phyloP scores from a whole-genome alignment of 768 basidiomycete species.

The Suillus subluteus region DNA sequence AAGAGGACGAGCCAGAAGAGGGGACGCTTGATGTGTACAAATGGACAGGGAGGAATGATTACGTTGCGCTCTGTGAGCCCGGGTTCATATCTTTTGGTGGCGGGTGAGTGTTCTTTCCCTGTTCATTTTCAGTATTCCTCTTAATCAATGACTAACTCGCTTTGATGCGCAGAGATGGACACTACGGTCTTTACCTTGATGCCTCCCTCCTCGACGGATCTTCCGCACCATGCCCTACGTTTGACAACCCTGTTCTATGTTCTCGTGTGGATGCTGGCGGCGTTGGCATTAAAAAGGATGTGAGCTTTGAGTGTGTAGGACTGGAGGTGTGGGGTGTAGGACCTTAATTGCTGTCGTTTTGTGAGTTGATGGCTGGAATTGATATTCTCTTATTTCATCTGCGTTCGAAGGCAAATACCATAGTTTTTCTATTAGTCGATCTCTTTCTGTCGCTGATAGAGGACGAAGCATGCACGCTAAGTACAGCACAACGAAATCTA shows the following conservation, averaged over 20 bases:
- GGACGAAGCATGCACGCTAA: not conserved
- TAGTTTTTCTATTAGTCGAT: not conserved
- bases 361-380: not conserved
- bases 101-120: constrained; percentile 59
- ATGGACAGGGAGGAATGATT: constrained; percentile 90
- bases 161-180: constrained; percentile 64
- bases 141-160: not conserved
- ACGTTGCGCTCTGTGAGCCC: constrained; percentile 84
- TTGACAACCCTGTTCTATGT: constrained; percentile 85
- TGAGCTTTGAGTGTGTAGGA: constrained; percentile 88
- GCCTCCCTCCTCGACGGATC: constrained; percentile 81
- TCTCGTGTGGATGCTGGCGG: constrained; percentile 26
- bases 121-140: constrained; percentile 9
- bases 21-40: constrained; percentile 62
- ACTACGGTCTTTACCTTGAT: constrained; percentile 89
- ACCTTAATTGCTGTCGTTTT: constrained; percentile 19
- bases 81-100: constrained; percentile 89
- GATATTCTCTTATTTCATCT: not conserved
- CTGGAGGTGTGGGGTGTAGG: constrained; percentile 91
- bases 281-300: constrained; percentile 44
- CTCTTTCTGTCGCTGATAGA: not conserved
- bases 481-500: not conserved
- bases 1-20: constrained; percentile 50
- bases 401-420: not conserved
- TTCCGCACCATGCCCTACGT: constrained; percentile 83